Evolutionary conservation across 1,284 basidiomycete species (phyloP).

Genomic region (Hymenochaete sp.): DNA sequence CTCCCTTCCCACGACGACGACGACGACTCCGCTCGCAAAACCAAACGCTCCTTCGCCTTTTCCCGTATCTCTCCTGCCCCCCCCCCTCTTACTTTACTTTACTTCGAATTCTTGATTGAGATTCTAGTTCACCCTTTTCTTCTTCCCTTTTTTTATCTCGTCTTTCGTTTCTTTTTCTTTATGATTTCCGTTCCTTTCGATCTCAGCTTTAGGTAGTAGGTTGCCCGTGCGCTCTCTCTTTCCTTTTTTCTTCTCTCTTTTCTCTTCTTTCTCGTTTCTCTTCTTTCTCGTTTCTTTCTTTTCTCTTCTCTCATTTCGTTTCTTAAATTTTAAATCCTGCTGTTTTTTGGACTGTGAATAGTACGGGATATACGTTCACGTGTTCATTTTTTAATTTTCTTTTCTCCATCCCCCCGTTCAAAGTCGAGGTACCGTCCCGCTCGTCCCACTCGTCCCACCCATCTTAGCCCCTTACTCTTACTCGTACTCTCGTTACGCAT

Average conservation of each 20-base stretch:
- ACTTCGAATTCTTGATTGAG: constrained; percentile 14
- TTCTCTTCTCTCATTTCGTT: too few species aligned
- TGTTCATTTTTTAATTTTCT: background rate
- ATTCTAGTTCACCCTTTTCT: constrained; percentile 16
- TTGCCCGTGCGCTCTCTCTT: constrained; percentile 15
- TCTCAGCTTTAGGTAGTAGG: background rate
- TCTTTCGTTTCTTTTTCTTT: constrained; percentile 10
- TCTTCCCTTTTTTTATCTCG: constrained; percentile 15
- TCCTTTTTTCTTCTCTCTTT: constrained; percentile 25
- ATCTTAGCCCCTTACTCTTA: background rate
- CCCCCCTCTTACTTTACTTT: background rate
- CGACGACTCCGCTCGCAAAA: too few species aligned
- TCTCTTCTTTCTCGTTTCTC: constrained; percentile 5
- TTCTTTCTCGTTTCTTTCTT: background rate
- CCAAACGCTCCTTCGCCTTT: background rate
- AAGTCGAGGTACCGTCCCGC: constrained; percentile 23
- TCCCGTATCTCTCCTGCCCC: background rate
- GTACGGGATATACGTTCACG: background rate
- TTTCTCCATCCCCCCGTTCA: too few species aligned
- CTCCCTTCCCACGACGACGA: too few species aligned
- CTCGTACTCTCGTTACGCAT: background rate
- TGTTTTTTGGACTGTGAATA: background rate
- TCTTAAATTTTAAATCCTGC: background rate
- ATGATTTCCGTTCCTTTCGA: constrained; percentile 9
- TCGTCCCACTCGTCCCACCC: background rate